Percentiles rank a stretch among this genome's conserved stretches.
These are phyloP conservation scores for Skeletonema potamos DNA, from an alignment of 108 stramenopile genomes.

Conservation along the genomic window DNA sequence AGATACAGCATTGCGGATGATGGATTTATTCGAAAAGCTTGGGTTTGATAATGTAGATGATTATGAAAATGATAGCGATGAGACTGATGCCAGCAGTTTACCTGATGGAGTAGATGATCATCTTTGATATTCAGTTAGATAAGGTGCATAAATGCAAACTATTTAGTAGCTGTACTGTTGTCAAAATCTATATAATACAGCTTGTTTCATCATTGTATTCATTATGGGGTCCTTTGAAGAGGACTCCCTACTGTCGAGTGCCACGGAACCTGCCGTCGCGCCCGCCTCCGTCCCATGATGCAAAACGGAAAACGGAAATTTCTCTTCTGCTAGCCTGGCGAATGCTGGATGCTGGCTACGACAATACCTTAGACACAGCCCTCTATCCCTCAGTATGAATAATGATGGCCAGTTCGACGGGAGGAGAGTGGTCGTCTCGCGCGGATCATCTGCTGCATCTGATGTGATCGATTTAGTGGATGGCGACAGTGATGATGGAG, in stretches of 20 bases:
- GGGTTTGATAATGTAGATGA: slow-evolving; percentile 74
- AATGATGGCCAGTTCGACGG: neutral
- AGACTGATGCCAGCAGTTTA: slow-evolving; percentile 2
- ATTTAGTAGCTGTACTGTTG: too few species aligned
- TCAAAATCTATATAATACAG: too few species aligned
- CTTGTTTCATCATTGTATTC: too few species aligned
- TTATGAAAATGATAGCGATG: slow-evolving; percentile 48
- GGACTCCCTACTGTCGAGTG: neutral
- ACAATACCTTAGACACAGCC: neutral
- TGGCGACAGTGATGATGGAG: neutral
- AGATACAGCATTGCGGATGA: slow-evolving; percentile 75
- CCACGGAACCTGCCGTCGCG: too few species aligned
- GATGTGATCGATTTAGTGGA: neutral
- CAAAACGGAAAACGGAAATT: too few species aligned
- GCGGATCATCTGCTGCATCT: neutral
- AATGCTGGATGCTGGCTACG: too few species aligned
- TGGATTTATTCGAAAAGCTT: slow-evolving; percentile 71
- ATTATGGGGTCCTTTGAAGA: too few species aligned
- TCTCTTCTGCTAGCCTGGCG: too few species aligned
- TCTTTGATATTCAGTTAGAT: too few species aligned
- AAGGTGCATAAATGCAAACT: too few species aligned
- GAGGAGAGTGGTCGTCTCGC: neutral
- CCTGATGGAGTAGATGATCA: neutral
- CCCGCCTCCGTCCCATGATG: too few species aligned
- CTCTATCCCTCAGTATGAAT: too few species aligned